phyloP scores from a whole-genome alignment of 2,329 filamentous ascomycete genomes.

The Hypocrella siamensis region DNA sequence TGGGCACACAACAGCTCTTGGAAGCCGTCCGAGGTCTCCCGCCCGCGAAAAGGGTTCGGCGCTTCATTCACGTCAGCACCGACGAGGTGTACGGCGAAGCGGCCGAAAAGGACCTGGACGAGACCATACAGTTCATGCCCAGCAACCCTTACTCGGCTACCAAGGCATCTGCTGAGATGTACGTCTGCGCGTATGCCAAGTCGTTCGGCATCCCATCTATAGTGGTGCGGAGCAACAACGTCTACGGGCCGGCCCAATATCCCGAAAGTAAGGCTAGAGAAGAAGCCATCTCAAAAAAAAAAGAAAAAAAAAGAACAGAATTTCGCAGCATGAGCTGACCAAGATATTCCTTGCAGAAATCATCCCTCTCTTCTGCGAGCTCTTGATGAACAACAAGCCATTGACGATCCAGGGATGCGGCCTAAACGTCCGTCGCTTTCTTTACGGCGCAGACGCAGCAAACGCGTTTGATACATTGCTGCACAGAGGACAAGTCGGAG shows the following conservation, averaged over 20 bases:
- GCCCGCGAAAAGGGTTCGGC: slow-evolving; percentile 66
- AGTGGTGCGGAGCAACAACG: slow-evolving; percentile 70
- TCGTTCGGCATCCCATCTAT: slow-evolving; percentile 69
- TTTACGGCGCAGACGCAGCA: slow-evolving; percentile 65
- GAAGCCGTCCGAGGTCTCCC: slow-evolving; percentile 69
- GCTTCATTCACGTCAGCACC: slow-evolving; percentile 71
- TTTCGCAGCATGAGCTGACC: too few species aligned
- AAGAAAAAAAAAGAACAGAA: not conserved
- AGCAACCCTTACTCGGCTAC: slow-evolving; percentile 72
- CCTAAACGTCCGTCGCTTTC: slow-evolving; percentile 56
- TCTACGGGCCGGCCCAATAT: slow-evolving; percentile 73
- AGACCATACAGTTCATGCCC: slow-evolving; percentile 61
- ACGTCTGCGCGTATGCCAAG: slow-evolving; percentile 71
- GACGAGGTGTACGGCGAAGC: slow-evolving; percentile 80
- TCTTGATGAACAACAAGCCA: slow-evolving; percentile 49
- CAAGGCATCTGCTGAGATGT: slow-evolving; percentile 72
- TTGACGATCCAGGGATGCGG: slow-evolving; percentile 66
- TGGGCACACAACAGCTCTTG: slow-evolving; percentile 69
- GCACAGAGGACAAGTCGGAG: slow-evolving; percentile 57
- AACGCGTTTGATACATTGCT: slow-evolving; percentile 76
- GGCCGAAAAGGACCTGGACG: slow-evolving; percentile 54
- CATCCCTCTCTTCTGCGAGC: slow-evolving; percentile 65
- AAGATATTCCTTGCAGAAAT: too few species aligned
- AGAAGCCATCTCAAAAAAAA: not conserved
- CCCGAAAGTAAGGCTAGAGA: slow-evolving; percentile 50